These are phyloP conservation scores for Colletotrichum trifolii DNA, from an alignment of 2,329 filamentous ascomycete genomes.

Conservation along the genomic window DNA sequence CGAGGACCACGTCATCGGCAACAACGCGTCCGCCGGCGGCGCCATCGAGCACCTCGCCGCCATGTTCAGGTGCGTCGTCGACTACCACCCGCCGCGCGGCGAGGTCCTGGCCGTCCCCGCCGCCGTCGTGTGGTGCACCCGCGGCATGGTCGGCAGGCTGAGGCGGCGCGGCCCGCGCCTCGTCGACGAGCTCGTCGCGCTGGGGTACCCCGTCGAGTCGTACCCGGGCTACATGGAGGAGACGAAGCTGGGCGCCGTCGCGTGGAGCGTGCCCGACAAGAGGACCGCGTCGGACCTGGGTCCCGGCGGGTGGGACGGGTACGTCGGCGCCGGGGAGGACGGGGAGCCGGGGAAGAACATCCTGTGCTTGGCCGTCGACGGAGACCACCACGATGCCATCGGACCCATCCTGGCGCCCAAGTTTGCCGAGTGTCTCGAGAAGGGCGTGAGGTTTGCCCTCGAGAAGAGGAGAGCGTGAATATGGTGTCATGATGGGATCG, in stretches of 20 bases:
- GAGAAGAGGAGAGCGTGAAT: background rate
- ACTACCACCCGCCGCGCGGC: background rate
- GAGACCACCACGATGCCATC: conserved; percentile 5
- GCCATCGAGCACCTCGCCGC: background rate
- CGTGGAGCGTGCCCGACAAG: conserved; percentile 1
- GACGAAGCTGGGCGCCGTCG: background rate
- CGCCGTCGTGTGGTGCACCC: background rate
- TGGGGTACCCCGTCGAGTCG: background rate
- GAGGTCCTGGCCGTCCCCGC: background rate
- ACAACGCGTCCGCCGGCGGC: background rate
- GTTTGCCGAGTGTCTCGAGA: conserved; percentile 1
- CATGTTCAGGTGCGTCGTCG: background rate
- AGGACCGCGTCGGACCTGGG: background rate
- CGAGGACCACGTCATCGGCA: background rate
- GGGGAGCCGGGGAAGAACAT: background rate
- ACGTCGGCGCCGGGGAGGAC: background rate
- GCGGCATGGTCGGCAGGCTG: background rate
- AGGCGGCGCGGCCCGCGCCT: background rate
- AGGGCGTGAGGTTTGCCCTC: conserved; percentile 12
- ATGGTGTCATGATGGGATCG: background rate
- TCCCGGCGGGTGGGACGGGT: conserved; percentile 7
- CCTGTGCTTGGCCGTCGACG: conserved; percentile 5
- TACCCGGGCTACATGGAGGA: conserved; percentile 7
- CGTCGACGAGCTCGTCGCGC: background rate
- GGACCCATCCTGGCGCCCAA: too few species aligned